Base-by-base conservation (phyloP, 1,284 basidiomycete species). In the Neonothopanus nambi region DNA sequence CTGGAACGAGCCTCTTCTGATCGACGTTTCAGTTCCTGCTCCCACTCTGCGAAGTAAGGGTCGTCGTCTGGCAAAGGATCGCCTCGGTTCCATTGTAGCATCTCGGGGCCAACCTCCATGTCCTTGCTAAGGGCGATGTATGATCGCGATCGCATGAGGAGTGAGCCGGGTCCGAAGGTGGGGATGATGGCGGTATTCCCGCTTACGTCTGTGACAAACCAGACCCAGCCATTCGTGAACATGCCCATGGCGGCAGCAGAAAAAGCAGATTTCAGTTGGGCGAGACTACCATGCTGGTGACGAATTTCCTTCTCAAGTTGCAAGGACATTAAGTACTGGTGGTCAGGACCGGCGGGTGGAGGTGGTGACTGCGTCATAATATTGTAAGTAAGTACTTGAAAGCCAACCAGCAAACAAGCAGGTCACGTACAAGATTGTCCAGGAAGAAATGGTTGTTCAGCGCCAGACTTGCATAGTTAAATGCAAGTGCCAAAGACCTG, bases 361-460 rank as follows among this genome's bases (percentile, higher is more conserved):
- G n/a, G n/a, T 20, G 83, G 82, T 69, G 75, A 77, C 82, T 87
- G 62, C 17, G 47, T 33, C 13, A 33, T 33, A 33, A 11, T 33
- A 13, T 33, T n/a, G n/a, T n/a, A n/a, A n/a, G 20, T 43, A 42
- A 48, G 43, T 38, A 42, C 52, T 52, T 47, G 51, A 57, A 45
- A 33, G 38, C 40, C 21, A 46, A 35, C n/a, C n/a, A 55, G 23
- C 42, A 38, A 47, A 35, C 21, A 33, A 47, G 37, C 30, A 49
- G 46, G 38, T 20, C 42, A 81, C 91, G 57, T 69, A 95, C 92
- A 42, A 99, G 76, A 53, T 79, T 79, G 62, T 90, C 82, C 24
- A 99, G 80, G 79, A 98, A 99, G 79, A 94, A 99, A 64, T 86
- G 87, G 70, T 98, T 98, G 76, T 99, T 99, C 59, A 98, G 76